Conservation (phyloP, 106 monocot species). For the Platanthera guangdongensis region DNA sequence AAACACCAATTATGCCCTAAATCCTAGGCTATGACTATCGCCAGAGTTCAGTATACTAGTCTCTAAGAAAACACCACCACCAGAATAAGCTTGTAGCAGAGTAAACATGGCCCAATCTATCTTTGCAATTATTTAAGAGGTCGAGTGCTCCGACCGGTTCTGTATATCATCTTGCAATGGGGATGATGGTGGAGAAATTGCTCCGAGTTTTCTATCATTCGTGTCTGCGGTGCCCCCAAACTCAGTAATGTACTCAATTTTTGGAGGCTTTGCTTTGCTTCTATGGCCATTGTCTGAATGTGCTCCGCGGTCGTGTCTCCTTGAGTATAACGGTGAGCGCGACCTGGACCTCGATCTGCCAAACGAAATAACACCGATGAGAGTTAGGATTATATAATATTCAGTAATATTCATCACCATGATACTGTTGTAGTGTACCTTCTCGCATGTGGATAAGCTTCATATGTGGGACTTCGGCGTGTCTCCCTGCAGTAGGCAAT, state of each 20-base stretch:
- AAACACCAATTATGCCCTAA: neutral
- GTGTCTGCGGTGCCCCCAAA: constrained; percentile 65
- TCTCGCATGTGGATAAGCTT: constrained; percentile 71
- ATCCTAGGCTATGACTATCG: neutral
- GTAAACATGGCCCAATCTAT: constrained; percentile 75
- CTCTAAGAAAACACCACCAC: constrained; percentile 36
- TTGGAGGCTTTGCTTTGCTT: constrained; percentile 69
- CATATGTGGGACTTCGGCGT: constrained; percentile 91
- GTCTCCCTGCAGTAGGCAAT: constrained; percentile 40
- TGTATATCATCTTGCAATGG: constrained; percentile 46
- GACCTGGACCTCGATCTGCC: constrained; percentile 70
- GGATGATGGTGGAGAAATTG: constrained; percentile 86
- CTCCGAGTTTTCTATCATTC: constrained; percentile 43
- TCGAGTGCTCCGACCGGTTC: constrained; percentile 96
- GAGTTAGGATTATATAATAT: neutral
- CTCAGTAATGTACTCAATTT: constrained; percentile 95
- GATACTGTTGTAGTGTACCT: constrained; percentile 25
- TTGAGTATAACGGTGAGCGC: constrained; percentile 60
- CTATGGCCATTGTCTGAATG: constrained; percentile 55
- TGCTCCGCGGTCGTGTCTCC: constrained; percentile 47
- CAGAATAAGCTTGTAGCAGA: constrained; percentile 66
- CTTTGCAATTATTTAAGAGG: constrained; percentile 84
- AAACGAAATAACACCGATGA: constrained; percentile 10
- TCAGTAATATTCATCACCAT: neutral
- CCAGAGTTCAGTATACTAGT: constrained; percentile 16